Percentiles rank a stretch among this genome's conserved stretches.
phyloP scores from a whole-genome alignment of 2,329 filamentous ascomycete genomes.

The Didymellaceae sp. region DNA sequence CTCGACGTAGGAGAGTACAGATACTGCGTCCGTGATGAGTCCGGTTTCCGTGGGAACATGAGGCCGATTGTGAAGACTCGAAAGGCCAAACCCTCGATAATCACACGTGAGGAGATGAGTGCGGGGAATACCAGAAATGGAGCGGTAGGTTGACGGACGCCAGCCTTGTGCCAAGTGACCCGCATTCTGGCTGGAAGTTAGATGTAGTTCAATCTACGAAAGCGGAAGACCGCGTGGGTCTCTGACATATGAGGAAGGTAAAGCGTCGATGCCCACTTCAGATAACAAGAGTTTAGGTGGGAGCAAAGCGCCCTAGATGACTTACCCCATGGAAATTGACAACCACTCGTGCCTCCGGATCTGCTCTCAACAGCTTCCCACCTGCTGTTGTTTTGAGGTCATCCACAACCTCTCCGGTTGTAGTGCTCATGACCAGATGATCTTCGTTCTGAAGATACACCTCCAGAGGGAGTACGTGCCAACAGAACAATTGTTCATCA shows the following conservation, averaged over 20 bases:
- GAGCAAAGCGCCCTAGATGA: neutral
- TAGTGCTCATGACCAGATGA: constrained; percentile 52
- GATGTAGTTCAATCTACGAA: neutral
- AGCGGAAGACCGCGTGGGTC: no score
- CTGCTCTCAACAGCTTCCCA: constrained; percentile 58
- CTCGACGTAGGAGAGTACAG: constrained; percentile 76
- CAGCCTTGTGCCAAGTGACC: constrained; percentile 82
- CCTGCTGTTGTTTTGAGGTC: constrained; percentile 58
- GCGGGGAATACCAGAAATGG: constrained; percentile 69
- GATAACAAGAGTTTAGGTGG: neutral
- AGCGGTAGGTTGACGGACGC: constrained; percentile 78
- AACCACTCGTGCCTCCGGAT: constrained; percentile 61
- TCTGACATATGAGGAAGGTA: no score
- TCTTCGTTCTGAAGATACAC: constrained; percentile 76
- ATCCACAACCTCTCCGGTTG: constrained; percentile 49
- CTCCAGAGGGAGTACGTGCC: constrained; percentile 85
- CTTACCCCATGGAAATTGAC: constrained; percentile 70
- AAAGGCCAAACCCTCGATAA: constrained; percentile 87
- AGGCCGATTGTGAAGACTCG: constrained; percentile 65
- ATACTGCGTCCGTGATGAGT: constrained; percentile 77
- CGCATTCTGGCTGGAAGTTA: constrained; percentile 68
- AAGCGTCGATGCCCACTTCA: no score
- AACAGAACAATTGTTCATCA: constrained; percentile 79
- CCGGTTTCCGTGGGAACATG: constrained; percentile 75
- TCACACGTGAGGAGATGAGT: constrained; percentile 88